phyloP scores from a whole-genome alignment of 2,329 filamentous ascomycete species.

The Apiospora marii region DNA sequence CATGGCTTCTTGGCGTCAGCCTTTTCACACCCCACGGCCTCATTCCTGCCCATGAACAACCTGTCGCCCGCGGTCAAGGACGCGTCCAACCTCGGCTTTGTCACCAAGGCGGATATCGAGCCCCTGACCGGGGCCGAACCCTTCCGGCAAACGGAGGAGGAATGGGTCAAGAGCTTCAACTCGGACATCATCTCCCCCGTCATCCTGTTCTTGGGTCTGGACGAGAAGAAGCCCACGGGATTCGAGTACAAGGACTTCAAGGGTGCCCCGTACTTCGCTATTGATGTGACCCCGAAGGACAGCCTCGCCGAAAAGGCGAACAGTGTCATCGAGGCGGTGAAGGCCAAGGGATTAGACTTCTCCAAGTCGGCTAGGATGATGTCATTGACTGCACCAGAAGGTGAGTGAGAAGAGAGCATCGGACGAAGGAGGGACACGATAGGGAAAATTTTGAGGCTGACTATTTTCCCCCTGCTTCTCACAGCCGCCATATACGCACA shows the following conservation, averaged over 20 bases:
- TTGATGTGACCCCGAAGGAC: conserved; percentile 83
- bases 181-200: conserved; percentile 72
- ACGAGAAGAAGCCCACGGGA: conserved; percentile 63
- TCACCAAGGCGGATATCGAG: conserved; percentile 72
- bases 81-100: conserved; percentile 70
- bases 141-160: conserved; percentile 75
- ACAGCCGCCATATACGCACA: conserved; percentile 90
- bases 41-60: conserved; percentile 81
- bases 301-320: conserved; percentile 68
- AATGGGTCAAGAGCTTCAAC: conserved; percentile 76
- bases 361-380: conserved; percentile 62
- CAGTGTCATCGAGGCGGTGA: conserved; percentile 64
- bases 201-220: conserved; percentile 84
- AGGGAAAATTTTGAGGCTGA: neutral
- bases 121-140: conserved; percentile 75
- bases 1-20: conserved; percentile 74
- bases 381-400: conserved; percentile 55
- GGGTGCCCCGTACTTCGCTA: conserved; percentile 85
- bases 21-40: conserved; percentile 68
- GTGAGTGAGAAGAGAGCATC: conserved; percentile 41
- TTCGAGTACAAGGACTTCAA: conserved; percentile 74
- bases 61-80: conserved; percentile 76
- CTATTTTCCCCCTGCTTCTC: neutral
- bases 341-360: conserved; percentile 70
- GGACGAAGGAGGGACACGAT: neutral